Conservation (phyloP, 2,329 filamentous ascomycete genomes). For the Diaporthe destruens region DNA sequence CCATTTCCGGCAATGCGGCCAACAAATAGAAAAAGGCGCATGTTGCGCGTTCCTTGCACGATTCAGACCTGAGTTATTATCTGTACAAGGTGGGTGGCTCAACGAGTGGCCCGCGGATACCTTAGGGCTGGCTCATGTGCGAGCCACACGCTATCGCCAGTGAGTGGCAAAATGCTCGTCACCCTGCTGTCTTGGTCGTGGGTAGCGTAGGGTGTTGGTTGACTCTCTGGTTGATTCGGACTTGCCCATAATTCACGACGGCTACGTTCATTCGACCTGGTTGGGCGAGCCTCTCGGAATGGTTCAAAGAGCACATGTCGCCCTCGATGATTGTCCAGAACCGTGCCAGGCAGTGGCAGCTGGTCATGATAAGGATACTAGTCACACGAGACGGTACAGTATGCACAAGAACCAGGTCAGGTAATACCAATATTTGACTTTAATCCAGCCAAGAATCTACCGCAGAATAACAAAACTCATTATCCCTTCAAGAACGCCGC, state of each 20-base stretch:
- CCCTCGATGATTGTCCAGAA: neutral
- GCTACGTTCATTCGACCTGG: neutral
- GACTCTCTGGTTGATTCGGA: neutral
- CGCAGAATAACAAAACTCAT: neutral
- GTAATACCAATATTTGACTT: conserved; percentile 23
- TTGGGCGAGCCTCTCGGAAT: neutral
- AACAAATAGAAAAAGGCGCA: neutral
- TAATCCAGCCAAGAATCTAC: conserved; percentile 28
- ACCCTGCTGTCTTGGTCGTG: too few relatives aligned
- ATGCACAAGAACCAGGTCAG: neutral
- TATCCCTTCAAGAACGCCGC: conserved; percentile 8
- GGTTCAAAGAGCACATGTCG: neutral
- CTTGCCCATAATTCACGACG: neutral
- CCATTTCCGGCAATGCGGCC: too few relatives aligned
- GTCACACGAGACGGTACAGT: neutral
- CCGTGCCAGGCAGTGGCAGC: too few relatives aligned
- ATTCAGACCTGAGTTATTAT: neutral
- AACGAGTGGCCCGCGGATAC: neutral
- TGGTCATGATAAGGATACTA: too few relatives aligned
- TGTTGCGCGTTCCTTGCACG: neutral
- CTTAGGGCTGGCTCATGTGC: neutral
- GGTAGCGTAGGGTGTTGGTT: neutral
- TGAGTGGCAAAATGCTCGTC: neutral
- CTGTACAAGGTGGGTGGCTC: neutral
- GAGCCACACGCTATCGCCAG: neutral